These are phyloP conservation scores for Boletus bicolor DNA, from an alignment of 768 basidiomycete species.

Conservation along the genomic window DNA sequence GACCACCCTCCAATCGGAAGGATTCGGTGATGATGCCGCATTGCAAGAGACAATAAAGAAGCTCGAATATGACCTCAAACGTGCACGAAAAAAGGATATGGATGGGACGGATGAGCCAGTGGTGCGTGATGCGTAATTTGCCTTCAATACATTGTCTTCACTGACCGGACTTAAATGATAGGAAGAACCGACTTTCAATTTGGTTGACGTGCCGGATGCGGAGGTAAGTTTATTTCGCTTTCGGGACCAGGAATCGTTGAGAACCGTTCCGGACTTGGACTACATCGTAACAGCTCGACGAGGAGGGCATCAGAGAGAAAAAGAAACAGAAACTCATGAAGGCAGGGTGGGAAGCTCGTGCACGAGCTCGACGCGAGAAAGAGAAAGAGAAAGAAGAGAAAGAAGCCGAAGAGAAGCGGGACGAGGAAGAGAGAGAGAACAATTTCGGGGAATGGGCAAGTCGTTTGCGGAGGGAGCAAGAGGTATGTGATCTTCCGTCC, in stretches of 20 bases:
- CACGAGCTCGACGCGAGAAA: constrained; percentile 81
- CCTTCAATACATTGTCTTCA: neutral
- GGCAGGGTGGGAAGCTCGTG: constrained; percentile 89
- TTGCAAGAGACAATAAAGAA: constrained; percentile 84
- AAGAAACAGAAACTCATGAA: constrained; percentile 89
- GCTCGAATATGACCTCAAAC: constrained; percentile 74
- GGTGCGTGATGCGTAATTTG: constrained; percentile 29
- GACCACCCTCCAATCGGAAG: constrained; percentile 62
- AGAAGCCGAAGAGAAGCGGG: constrained; percentile 55
- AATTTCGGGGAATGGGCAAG: constrained; percentile 74
- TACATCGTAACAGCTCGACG: constrained; percentile 59
- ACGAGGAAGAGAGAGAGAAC: constrained; percentile 69
- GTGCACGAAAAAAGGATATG: constrained; percentile 75
- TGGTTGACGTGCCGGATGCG: constrained; percentile 88
- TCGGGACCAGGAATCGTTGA: neutral
- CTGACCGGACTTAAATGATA: constrained; percentile 25
- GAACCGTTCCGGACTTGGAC: neutral
- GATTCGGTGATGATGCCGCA: constrained; percentile 73
- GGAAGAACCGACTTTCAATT: constrained; percentile 85
- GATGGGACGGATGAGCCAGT: constrained; percentile 65
- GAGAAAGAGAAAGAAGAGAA: constrained; percentile 75
- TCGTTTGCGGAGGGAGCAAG: constrained; percentile 74
- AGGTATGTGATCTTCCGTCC: constrained; percentile 44
- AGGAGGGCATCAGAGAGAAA: constrained; percentile 92
- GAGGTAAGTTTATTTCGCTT: constrained; percentile 47